These are phyloP conservation scores for Colletotrichum godetiae DNA, from an alignment of 2,329 filamentous ascomycete species.

Conservation along the genomic window DNA sequence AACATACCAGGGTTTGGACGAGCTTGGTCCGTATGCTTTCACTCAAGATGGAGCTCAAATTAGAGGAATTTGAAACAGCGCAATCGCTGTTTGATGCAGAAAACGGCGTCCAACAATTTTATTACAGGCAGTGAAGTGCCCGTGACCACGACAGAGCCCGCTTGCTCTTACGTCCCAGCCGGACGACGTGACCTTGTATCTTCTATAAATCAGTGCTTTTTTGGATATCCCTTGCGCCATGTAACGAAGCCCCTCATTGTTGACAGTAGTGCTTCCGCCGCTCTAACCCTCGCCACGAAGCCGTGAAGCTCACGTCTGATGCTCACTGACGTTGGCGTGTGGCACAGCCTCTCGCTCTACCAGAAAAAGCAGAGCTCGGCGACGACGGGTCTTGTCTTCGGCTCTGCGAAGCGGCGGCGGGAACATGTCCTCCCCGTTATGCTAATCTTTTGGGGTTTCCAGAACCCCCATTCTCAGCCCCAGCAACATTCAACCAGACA, in stretches of 20 bases:
- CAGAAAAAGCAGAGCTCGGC: neutral
- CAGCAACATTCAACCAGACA: constrained; percentile 16
- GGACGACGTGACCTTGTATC: neutral
- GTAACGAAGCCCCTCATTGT: neutral
- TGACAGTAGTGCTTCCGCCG: neutral
- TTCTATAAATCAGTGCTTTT: neutral
- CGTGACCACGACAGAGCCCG: neutral
- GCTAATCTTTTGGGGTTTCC: neutral
- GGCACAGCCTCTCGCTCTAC: neutral
- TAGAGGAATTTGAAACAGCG: neutral
- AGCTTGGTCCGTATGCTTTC: neutral
- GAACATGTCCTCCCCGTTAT: neutral
- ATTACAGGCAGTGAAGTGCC: neutral
- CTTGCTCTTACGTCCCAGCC: neutral
- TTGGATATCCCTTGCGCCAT: neutral
- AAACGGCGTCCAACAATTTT: neutral
- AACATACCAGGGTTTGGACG: neutral
- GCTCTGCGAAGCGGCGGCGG: neutral
- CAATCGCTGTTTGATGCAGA: neutral
- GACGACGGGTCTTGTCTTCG: neutral
- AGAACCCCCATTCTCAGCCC: neutral
- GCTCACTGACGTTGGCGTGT: neutral
- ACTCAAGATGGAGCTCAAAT: neutral
- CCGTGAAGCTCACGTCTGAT: neutral
- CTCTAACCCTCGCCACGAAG: neutral